Evolutionary conservation across 345 rosid genomes (phyloP), one percentile per base, ranked within the genome.

Genomic region (Linum lewisii): DNA sequence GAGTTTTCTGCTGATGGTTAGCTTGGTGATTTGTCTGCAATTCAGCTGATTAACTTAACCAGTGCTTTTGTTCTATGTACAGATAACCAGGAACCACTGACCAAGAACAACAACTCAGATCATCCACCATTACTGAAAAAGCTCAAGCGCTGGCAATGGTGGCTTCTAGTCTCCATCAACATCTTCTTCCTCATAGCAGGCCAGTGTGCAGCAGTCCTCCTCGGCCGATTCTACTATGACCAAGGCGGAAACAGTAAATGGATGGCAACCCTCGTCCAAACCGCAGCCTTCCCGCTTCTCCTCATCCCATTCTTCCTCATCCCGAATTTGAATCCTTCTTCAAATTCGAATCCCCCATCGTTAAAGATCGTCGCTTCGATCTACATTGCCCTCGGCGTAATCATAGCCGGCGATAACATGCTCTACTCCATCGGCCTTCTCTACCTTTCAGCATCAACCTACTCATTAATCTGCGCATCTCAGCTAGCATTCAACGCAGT

Each of bases 391-490:
- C 86, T 88, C 6, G 96, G 98, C 66, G 68, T 66, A 0, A 44
- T 84, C 58, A 58, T 84, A 36, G 90, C 84, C 11, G 83, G 83
- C 14, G 88, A 88, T 70, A 81, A 84, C 70, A 58, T 80, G 77
- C 45, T 88, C 49, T 86, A 84, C 67, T 82, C 96, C 21, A 20
- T 68, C 37, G 98, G 98, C 29, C 87, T 92, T 51, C 63, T 75
- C 62, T 81, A 83, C 69, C 95, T 92, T 50, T 76, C 94, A 0
- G 87, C 85, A 60, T 88, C 96, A 34, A 82, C 96, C 13, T 92
- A 84, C 63, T 86, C 96, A 11, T 84, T 92, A 42, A 74, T 82
- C 19, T 88, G 90, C 59, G 88, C 87, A 6, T 73, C 85, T 54
- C 98, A 92, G 50, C 71, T 92, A 57, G 84, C 82, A 36, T 88